A percentile compares a stretch with the other conserved stretches of the same genome.
Evolutionary conservation across 2,329 filamentous ascomycete species (phyloP).

Genomic region (Nakataea oryzae): DNA sequence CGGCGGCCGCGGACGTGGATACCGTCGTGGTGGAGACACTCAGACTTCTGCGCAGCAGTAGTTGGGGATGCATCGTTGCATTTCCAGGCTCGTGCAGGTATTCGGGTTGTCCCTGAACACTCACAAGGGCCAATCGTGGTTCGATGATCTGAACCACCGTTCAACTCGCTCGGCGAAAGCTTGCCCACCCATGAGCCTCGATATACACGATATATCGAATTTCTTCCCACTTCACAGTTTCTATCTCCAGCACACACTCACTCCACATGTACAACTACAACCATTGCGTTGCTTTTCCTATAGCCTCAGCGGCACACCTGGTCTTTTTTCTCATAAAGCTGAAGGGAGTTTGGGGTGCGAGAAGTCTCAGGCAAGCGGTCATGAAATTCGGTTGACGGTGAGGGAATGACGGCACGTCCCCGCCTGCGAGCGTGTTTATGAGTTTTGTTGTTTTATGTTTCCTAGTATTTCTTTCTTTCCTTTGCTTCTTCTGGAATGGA

Average conservation of each 20-base stretch:
- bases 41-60: slow-evolving; percentile 11
- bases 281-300: neutral
- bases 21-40: slow-evolving; percentile 6
- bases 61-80: neutral
- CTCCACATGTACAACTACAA: neutral
- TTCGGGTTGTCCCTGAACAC: neutral
- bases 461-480: too few relatives aligned
- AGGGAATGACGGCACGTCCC: neutral
- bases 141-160: neutral
- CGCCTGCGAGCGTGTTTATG: neutral
- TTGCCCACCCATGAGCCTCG: neutral
- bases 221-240: neutral
- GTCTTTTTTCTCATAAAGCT: neutral
- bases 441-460: neutral
- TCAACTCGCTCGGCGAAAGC: neutral
- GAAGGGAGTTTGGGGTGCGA: neutral
- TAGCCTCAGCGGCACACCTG: neutral
- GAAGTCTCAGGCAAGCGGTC: neutral
- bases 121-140: too few relatives aligned
- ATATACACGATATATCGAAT: neutral
- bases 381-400: neutral
- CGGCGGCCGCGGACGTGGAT: slow-evolving; percentile 17
- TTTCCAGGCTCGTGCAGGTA: neutral
- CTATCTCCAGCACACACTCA: neutral
- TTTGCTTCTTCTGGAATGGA: neutral